A percentile compares a stretch with the other conserved stretches of the same genome.
phyloP scores from a whole-genome alignment of 306 rosid genomes.

The Prunus mira region DNA sequence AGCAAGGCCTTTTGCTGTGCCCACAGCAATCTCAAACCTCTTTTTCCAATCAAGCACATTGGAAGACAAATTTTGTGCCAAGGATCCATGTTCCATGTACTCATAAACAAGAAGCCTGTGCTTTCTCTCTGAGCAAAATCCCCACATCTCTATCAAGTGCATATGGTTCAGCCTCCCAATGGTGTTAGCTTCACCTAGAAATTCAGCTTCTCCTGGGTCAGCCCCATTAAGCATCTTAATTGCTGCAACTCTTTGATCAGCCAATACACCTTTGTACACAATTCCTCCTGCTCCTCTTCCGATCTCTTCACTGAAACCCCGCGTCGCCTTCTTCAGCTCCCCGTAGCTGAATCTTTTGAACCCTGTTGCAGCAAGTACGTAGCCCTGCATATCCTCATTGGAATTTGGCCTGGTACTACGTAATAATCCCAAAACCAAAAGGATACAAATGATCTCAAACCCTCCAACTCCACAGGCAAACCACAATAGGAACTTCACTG shows the following conservation, averaged over 20 bases:
- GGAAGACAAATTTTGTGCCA: slow-evolving; percentile 29
- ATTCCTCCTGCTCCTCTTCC: slow-evolving; percentile 42
- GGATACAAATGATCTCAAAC: slow-evolving; percentile 35
- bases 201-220: slow-evolving; percentile 47
- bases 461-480: slow-evolving; percentile 47
- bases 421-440: slow-evolving; percentile 30
- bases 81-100: slow-evolving; percentile 47
- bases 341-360: slow-evolving; percentile 41
- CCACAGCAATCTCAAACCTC: slow-evolving; percentile 44
- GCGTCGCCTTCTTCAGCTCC: slow-evolving; percentile 39
- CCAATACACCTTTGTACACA: slow-evolving; percentile 38
- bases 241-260: slow-evolving; percentile 42
- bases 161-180: slow-evolving; percentile 60
- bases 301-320: slow-evolving; percentile 36
- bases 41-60: slow-evolving; percentile 37
- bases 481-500: slow-evolving; percentile 32
- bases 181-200: slow-evolving; percentile 41
- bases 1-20: slow-evolving; percentile 45
- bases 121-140: slow-evolving; percentile 50
- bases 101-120: slow-evolving; percentile 51
- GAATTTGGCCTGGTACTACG: slow-evolving; percentile 1
- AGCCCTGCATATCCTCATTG: background rate
- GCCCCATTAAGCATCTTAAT: slow-evolving; percentile 33
- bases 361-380: slow-evolving; percentile 21
- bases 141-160: slow-evolving; percentile 57